Evolutionary conservation across 129 eudicot genomes (phyloP).

Genomic region (Centella asiatica): DNA sequence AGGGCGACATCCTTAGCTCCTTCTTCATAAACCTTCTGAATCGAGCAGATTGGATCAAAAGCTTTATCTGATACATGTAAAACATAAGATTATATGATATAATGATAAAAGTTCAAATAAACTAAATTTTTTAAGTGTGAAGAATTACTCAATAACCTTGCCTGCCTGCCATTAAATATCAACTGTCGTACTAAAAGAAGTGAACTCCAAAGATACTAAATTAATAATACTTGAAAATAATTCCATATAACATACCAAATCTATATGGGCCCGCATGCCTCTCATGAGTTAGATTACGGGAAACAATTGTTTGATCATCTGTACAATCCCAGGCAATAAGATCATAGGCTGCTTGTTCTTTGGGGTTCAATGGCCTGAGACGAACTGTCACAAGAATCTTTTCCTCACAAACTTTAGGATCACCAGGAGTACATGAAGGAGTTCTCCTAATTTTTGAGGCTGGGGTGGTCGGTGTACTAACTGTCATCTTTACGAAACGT

Average conservation of each 20-base stretch:
- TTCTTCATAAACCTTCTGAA: constrained; percentile 76
- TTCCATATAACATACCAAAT: constrained; percentile 45
- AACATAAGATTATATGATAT: too few species aligned
- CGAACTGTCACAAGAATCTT: constrained; percentile 78
- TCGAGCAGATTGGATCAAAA: constrained; percentile 66
- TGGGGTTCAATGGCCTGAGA: constrained; percentile 73
- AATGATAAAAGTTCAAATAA: too few species aligned
- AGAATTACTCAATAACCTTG: too few species aligned
- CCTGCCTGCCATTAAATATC: too few species aligned
- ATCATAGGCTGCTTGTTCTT: constrained; percentile 61
- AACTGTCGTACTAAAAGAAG: too few species aligned
- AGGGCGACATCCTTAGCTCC: constrained; percentile 85
- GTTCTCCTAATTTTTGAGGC: constrained; percentile 38
- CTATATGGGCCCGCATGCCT: constrained; percentile 77
- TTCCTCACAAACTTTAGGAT: constrained; percentile 42
- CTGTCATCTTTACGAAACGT: constrained; percentile 26
- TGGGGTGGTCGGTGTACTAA: constrained; percentile 55
- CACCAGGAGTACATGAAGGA: constrained; percentile 45
- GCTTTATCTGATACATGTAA: too few species aligned
- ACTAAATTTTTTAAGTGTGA: too few species aligned
- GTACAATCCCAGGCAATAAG: constrained; percentile 88
- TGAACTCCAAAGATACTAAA: too few species aligned
- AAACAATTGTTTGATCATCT: constrained; percentile 50
- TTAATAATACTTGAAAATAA: too few species aligned
- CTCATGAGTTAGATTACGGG: constrained; percentile 46